Conservation (phyloP, 1,284 basidiomycete species). For the Athelia psychrophila region DNA sequence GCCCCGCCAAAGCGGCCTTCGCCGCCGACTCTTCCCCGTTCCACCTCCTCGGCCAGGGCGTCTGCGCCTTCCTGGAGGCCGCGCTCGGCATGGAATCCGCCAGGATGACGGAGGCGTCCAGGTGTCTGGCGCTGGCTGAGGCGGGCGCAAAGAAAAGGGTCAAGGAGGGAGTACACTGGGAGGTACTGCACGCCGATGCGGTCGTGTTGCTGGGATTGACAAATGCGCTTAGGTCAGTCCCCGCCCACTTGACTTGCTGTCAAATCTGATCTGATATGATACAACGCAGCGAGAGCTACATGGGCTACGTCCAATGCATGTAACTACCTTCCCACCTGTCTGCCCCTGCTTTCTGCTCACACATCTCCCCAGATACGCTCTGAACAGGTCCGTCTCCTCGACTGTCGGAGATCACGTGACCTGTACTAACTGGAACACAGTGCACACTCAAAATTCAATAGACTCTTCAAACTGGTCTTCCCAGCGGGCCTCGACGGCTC, state of each 20-base stretch:
- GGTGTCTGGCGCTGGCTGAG: slow-evolving; percentile 54
- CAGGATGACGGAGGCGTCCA: slow-evolving; percentile 55
- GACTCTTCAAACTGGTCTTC: slow-evolving; percentile 71
- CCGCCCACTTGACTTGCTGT: slow-evolving; percentile 12
- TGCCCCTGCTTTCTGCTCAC: slow-evolving; percentile 4
- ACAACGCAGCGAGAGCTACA: slow-evolving; percentile 63
- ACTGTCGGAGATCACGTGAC: slow-evolving; percentile 7
- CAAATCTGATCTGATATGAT: slow-evolving; percentile 1
- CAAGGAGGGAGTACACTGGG: slow-evolving; percentile 66
- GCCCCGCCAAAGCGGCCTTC: slow-evolving; percentile 50
- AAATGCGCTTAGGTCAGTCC: slow-evolving; percentile 70
- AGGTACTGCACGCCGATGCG: slow-evolving; percentile 69
- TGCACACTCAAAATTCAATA: slow-evolving; percentile 72
- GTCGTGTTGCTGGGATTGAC: slow-evolving; percentile 67
- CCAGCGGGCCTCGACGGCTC: slow-evolving; percentile 60
- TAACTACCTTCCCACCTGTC: slow-evolving; percentile 23
- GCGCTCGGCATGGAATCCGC: slow-evolving; percentile 74
- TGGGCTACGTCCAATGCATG: slow-evolving; percentile 77
- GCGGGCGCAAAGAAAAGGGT: slow-evolving; percentile 55
- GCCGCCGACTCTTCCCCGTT: slow-evolving; percentile 54
- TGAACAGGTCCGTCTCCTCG: slow-evolving; percentile 48
- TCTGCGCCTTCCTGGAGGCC: slow-evolving; percentile 71
- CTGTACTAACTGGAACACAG: slow-evolving; percentile 37
- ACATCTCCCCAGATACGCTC: slow-evolving; percentile 40
- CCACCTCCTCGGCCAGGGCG: slow-evolving; percentile 69